A percentile compares a stretch with the other conserved stretches of the same genome.
Conservation (phyloP, 805 yeast genomes). For the Saturnispora zaruensis region DNA sequence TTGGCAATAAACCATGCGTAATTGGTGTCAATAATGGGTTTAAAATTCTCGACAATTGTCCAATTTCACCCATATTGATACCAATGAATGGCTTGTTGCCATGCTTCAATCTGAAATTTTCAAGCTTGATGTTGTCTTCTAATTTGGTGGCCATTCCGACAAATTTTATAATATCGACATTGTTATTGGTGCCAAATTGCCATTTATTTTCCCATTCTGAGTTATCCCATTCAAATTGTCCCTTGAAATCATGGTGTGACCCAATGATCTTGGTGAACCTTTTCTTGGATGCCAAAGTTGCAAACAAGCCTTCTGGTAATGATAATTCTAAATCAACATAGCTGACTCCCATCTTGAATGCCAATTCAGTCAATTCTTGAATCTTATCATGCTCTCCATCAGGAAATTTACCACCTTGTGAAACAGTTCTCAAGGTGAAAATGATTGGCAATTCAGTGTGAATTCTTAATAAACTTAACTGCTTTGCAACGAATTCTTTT, state of each 20-base stretch:
- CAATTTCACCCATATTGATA: conserved; percentile 68
- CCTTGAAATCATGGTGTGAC: conserved; percentile 71
- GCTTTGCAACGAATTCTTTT: conserved; percentile 56
- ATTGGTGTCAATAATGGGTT: conserved; percentile 78
- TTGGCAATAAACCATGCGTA: conserved; percentile 59
- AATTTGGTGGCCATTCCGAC: conserved; percentile 66
- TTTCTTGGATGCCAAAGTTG: conserved; percentile 42
- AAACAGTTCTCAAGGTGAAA: conserved; percentile 65
- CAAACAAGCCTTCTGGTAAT: conserved; percentile 48
- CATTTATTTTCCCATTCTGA: conserved; percentile 71
- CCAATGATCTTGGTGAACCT: conserved; percentile 68
- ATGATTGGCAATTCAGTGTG: conserved; percentile 64
- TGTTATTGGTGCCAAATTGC: conserved; percentile 52
- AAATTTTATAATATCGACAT: conserved; percentile 71
- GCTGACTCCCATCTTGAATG: conserved; percentile 70
- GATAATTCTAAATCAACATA: conserved; percentile 75
- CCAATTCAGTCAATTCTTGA: conserved; percentile 46
- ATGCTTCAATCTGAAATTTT: conserved; percentile 55
- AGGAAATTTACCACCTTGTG: conserved; percentile 80
- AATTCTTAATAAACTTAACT: conserved; percentile 61
- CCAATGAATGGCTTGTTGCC: conserved; percentile 62
- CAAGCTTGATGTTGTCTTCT: conserved; percentile 63
- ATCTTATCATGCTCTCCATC: conserved; percentile 44
- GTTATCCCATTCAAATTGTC: conserved; percentile 52
- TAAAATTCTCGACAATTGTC: conserved; percentile 71